phyloP scores from a whole-genome alignment of 2,329 filamentous ascomycete genomes.

The Ophioceras dolichostomum region DNA sequence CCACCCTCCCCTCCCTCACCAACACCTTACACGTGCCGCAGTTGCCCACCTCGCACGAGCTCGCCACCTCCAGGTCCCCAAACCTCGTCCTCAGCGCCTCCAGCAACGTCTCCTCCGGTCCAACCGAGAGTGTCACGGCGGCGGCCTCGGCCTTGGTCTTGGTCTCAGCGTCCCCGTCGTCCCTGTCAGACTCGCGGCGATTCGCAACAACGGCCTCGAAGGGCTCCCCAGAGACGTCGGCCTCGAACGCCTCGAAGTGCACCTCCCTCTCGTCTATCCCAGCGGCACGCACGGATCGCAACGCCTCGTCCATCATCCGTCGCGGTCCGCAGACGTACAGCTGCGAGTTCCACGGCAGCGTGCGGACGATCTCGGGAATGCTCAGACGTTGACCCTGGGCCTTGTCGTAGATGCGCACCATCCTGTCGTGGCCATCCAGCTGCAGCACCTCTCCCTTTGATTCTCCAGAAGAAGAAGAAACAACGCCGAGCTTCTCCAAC shows the following conservation, averaged over 20 bases:
- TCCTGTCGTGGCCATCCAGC: conserved; percentile 6
- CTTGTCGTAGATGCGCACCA: conserved; percentile 38
- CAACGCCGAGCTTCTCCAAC: conserved; percentile 27
- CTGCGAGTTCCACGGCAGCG: conserved; percentile 38
- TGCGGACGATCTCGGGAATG: conserved; percentile 29
- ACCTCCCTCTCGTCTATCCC: conserved; percentile 36
- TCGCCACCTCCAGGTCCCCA: conserved; percentile 25
- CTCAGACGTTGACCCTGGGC: conserved; percentile 36
- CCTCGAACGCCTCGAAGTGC: conserved; percentile 48
- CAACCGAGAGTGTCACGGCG: conserved; percentile 28
- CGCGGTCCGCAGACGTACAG: conserved; percentile 50
- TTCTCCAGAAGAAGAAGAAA: too few relatives aligned
- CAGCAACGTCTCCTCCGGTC: conserved; percentile 34
- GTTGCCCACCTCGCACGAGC: conserved; percentile 41
- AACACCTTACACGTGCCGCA: conserved; percentile 38
- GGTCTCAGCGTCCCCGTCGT: not conserved
- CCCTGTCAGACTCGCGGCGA: not conserved
- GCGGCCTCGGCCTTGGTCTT: conserved; percentile 1
- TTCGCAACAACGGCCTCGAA: conserved; percentile 41
- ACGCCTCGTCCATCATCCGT: conserved; percentile 41
- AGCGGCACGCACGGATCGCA: conserved; percentile 22
- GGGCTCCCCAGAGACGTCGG: conserved; percentile 40
- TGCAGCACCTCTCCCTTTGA: too few relatives aligned
- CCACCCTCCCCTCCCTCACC: conserved; percentile 28
- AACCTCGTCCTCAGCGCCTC: conserved; percentile 32